Evolutionary conservation across 805 yeast species (phyloP).

Genomic region (Tanozyma kutaoensis): DNA sequence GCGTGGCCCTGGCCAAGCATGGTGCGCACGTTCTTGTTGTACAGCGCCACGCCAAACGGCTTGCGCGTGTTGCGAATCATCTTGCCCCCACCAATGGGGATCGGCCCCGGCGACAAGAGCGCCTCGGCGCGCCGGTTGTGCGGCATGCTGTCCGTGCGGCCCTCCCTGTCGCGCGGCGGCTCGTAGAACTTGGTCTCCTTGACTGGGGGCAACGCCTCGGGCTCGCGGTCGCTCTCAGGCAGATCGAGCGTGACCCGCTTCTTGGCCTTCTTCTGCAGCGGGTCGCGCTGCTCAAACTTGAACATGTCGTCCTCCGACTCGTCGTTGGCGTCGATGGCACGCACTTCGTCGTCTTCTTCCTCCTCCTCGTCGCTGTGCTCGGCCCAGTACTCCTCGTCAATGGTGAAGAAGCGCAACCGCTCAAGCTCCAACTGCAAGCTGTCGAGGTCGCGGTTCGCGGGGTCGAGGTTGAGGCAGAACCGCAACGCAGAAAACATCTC

Average conservation of each 20-base stretch:
- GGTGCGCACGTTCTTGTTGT: slow-evolving; percentile 18
- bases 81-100: slow-evolving; percentile 21
- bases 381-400: slow-evolving; percentile 51
- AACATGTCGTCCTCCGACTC: slow-evolving; percentile 4
- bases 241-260: too few relatives aligned
- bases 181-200: too few relatives aligned
- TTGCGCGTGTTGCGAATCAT: slow-evolving; percentile 33
- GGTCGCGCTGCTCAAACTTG: slow-evolving; percentile 1
- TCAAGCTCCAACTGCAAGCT: slow-evolving; percentile 48
- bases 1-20: slow-evolving; percentile 1
- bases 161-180: too few relatives aligned
- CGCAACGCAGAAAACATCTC: slow-evolving; percentile 81
- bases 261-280: slow-evolving; percentile 1
- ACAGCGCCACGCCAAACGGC: slow-evolving; percentile 57
- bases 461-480: slow-evolving; percentile 70
- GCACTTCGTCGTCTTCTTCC: slow-evolving; percentile 15
- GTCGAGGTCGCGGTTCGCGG: slow-evolving; percentile 61
- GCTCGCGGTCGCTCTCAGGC: too few relatives aligned
- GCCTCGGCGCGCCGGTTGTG: slow-evolving; percentile 31
- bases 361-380: slow-evolving; percentile 35
- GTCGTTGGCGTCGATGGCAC: slow-evolving; percentile 10
- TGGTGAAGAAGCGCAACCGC: slow-evolving; percentile 55
- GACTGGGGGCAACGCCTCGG: too few relatives aligned
- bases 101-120: slow-evolving; percentile 25
- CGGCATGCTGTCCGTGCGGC: slow-evolving; percentile 7